Base-by-base conservation (phyloP, 805 yeast species). In the Candida hispaniensis region DNA sequence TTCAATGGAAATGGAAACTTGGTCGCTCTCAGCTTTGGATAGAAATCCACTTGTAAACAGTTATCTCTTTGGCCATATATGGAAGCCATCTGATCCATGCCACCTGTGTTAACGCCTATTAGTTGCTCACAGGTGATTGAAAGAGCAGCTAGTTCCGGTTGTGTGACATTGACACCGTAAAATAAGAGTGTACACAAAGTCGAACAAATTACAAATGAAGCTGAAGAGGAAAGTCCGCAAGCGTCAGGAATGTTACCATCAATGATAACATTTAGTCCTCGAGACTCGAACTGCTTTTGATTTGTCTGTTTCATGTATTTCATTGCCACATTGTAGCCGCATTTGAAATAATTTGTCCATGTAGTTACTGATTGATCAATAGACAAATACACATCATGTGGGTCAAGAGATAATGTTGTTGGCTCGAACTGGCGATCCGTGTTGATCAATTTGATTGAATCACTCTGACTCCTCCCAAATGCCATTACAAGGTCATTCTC, bases 11-110 rank as follows among this genome's bases (percentile, higher is more conserved):
- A 66, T 24, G 59, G 53, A 49, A 73, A 62, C 9, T 79, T 69
- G 18, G 64, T 57, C 2, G 73, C 81, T 20, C 50, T 56, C 29
- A 78, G 59, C 41, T 60, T 51, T 2, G 86, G 85, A 41, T 65
- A 63, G 56, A 76, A 77, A 44, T 68, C 69, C 12, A 77, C 71
- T 44, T 67, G 64, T 38, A 76, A 54, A 2, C 76, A 77, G 43
- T 76, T 70, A 40, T 62, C 64, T 25, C 54, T 57, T 47, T 67
- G 71, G 13, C 85, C 83, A 44, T 67, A 75, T 14, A 78, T 64
- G 0, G 79, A 70, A 3, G 83, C 85, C 30, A 77, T 67, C 55
- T 77, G 85, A 50, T 77, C 85, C 79, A 77, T 70, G 23, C 85
- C 83, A n/a, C 85, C 86, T 20, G 76, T 72, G 51, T 73, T 76